Percentiles rank a stretch among this genome's conserved stretches.
phyloP scores from a whole-genome alignment of 1,139 yeast genomes.

The Eremothecium cymbalariae region DNA sequence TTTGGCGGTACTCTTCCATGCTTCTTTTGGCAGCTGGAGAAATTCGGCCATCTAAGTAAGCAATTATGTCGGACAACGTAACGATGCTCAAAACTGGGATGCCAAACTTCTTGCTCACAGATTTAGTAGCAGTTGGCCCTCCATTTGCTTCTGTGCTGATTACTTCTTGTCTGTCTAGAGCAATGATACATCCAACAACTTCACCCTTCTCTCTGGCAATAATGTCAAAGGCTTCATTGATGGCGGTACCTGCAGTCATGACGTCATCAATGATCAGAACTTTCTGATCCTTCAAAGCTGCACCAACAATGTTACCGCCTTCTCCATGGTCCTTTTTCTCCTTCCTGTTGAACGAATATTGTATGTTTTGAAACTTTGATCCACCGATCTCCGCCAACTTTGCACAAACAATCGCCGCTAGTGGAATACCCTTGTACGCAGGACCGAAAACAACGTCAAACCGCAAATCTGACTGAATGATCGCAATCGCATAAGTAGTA shows the following conservation, averaged over 20 bases:
- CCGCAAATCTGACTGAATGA: conserved; percentile 68
- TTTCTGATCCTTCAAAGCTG: conserved; percentile 58
- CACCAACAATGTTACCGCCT: conserved; percentile 93
- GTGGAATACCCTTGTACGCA: conserved; percentile 94
- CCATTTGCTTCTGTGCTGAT: conserved; percentile 43
- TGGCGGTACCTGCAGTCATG: conserved; percentile 98
- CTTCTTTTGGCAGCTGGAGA: conserved; percentile 46
- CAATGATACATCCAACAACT: conserved; percentile 79
- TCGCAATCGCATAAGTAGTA: conserved; percentile 80
- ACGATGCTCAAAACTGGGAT: conserved; percentile 85
- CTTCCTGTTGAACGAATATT: conserved; percentile 73
- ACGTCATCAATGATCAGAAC: conserved; percentile 90
- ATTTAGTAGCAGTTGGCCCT: conserved; percentile 66
- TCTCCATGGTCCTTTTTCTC: conserved; percentile 98
- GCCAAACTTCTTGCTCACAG: conserved; percentile 59
- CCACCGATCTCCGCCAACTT: conserved; percentile 87
- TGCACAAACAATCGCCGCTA: conserved; percentile 87
- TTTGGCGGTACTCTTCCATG: conserved; percentile 52
- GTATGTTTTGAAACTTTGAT: conserved; percentile 55
- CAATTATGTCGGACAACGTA: conserved; percentile 63
- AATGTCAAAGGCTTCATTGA: conserved; percentile 83
- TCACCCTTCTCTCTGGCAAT: conserved; percentile 62
- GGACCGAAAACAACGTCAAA: conserved; percentile 95
- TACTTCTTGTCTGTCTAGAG: conserved; percentile 92
- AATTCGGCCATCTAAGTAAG: conserved; percentile 49